Evolutionary conservation across 768 basidiomycete genomes (phyloP).

Genomic region (Xerocomellus amylosporus): DNA sequence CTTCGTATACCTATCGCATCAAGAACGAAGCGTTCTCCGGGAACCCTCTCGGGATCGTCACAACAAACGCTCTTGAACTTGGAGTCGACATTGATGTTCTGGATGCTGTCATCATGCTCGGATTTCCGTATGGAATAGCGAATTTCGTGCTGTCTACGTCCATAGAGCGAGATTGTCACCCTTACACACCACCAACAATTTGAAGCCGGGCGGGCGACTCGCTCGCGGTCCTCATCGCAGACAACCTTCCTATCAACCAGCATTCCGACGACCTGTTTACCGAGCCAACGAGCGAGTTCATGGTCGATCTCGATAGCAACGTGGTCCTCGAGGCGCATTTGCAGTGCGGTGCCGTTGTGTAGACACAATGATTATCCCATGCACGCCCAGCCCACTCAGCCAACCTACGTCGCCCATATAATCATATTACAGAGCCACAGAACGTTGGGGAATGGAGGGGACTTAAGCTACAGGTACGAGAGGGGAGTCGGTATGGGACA

Average conservation of each 20-base stretch:
- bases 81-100: constrained; percentile 90
- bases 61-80: constrained; percentile 88
- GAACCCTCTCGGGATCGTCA: constrained; percentile 77
- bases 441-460: no score
- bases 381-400: no score
- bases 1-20: constrained; percentile 65
- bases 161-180: not conserved
- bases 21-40: constrained; percentile 87
- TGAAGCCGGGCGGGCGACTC: constrained; percentile 78
- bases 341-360: constrained; percentile 82
- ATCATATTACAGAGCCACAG: no score
- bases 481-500: no score
- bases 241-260: constrained; percentile 66
- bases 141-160: constrained; percentile 59
- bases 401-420: no score
- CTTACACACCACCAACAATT: constrained; percentile 75
- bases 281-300: constrained; percentile 55
- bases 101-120: constrained; percentile 87
- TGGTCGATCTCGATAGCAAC: constrained; percentile 70
- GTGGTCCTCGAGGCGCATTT: constrained; percentile 80
- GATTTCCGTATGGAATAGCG: constrained; percentile 76
- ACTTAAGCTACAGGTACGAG: no score
- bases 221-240: constrained; percentile 70
- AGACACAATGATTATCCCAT: constrained; percentile 45
- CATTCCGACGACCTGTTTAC: constrained; percentile 73